Evolutionary conservation across 148 eudicot genomes (phyloP).

Genomic region (Cornus florida): DNA sequence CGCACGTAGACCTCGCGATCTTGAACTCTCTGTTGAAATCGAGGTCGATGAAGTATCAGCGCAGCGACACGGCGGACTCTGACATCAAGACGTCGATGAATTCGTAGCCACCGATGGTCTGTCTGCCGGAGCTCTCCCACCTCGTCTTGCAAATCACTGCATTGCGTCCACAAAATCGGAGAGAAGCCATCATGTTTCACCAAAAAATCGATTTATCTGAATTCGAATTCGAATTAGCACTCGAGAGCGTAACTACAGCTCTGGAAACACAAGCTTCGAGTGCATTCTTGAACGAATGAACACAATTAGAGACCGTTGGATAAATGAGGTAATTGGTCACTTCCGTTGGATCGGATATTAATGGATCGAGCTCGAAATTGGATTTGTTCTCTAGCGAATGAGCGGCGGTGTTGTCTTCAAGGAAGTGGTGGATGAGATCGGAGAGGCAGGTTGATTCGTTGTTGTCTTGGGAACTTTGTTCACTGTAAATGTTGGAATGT

Average conservation of each 20-base stretch:
- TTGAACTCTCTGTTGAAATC: slow-evolving; percentile 63
- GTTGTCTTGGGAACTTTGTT: not conserved
- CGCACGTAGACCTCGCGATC: slow-evolving; percentile 59
- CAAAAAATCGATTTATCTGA: no score
- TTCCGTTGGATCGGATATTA: slow-evolving; percentile 24
- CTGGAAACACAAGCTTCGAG: slow-evolving; percentile 38
- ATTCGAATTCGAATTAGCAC: slow-evolving; percentile 9
- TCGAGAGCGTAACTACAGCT: slow-evolving; percentile 39
- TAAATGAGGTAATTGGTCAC: slow-evolving; percentile 17
- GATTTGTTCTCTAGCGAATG: not conserved
- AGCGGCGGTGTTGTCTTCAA: slow-evolving; percentile 24
- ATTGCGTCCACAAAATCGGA: slow-evolving; percentile 59
- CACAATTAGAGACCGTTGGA: slow-evolving; percentile 21
- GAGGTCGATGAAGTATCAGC: slow-evolving; percentile 60
- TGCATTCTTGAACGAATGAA: slow-evolving; percentile 36
- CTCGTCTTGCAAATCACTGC: slow-evolving; percentile 74
- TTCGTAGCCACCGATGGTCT: slow-evolving; percentile 65
- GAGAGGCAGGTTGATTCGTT: slow-evolving; percentile 44
- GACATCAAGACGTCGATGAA: slow-evolving; percentile 60
- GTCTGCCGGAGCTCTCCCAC: slow-evolving; percentile 60
- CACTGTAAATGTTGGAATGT: no score
- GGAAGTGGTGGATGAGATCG: slow-evolving; percentile 50
- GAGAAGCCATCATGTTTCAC: slow-evolving; percentile 59
- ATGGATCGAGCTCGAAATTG: slow-evolving; percentile 32
- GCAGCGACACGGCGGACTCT: not conserved